phyloP scores from a whole-genome alignment of 306 rosid genomes.

The Ormosia semicastrata region DNA sequence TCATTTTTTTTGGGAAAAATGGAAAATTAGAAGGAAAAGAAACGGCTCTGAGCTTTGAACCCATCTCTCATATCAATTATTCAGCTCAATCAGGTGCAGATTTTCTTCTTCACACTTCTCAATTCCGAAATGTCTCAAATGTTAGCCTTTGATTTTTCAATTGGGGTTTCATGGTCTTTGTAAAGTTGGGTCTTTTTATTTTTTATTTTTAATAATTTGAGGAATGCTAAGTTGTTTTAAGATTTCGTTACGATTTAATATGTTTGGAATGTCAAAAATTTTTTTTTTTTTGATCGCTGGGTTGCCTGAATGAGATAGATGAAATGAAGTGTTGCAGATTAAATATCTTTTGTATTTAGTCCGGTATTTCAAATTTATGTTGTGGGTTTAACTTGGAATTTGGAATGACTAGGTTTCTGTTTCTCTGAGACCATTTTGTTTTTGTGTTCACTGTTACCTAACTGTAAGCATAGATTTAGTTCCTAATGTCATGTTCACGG shows the following conservation, averaged over 20 bases:
- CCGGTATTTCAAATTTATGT: neutral
- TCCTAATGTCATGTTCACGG: conserved; percentile 11
- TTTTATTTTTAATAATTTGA: neutral
- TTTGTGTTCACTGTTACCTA: neutral
- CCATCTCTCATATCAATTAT: neutral
- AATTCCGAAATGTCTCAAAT: neutral
- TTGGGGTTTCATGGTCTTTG: conserved; percentile 19
- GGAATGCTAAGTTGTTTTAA: conserved; percentile 11
- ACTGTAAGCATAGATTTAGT: neutral
- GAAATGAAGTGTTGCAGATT: conserved; percentile 7
- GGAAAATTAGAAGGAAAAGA: neutral
- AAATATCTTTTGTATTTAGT: neutral
- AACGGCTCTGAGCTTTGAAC: conserved; percentile 26
- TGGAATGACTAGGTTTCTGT: conserved; percentile 6
- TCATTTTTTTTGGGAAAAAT: conserved; percentile 18
- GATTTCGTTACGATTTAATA: conserved; percentile 15
- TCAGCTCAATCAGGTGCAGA: conserved; percentile 28
- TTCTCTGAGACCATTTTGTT: neutral
- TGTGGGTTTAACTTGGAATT: conserved; percentile 10
- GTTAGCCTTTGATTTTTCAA: neutral
- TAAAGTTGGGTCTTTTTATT: neutral
- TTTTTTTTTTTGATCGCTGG: neutral
- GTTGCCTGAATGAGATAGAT: neutral
- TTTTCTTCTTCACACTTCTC: neutral
- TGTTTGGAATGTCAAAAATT: conserved; percentile 6